These are phyloP conservation scores for Paramecium primaurelia DNA, from an alignment of 73 alveolate genomes.

Conservation along the genomic window DNA sequence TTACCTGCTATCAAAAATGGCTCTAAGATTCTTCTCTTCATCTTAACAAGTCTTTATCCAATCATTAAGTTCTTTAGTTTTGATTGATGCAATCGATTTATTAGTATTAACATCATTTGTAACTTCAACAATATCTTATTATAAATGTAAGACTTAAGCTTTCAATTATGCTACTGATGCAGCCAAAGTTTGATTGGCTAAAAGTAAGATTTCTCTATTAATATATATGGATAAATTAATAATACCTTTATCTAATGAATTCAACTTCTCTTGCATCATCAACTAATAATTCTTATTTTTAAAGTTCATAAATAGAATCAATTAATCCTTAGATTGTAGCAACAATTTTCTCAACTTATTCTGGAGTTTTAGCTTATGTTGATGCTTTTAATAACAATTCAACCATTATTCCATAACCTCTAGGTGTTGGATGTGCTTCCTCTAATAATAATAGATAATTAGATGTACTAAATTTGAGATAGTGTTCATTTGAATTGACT, in stretches of 20 bases:
- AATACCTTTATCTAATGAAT: not conserved
- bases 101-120: not conserved
- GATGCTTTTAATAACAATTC: conserved; percentile 16
- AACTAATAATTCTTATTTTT: conserved; percentile 42
- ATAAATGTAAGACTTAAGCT: not conserved
- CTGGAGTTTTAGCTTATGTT: not conserved
- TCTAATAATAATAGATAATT: not conserved
- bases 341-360: not conserved
- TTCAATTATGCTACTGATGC: not conserved
- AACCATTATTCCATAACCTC: conserved; percentile 32
- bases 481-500: not conserved
- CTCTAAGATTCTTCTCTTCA: conserved; percentile 21
- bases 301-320: not conserved
- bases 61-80: conserved; percentile 15
- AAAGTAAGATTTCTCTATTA: not conserved
- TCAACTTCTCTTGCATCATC: conserved; percentile 45
- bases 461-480: not conserved
- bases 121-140: conserved; percentile 16
- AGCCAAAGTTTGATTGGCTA: conserved; percentile 17
- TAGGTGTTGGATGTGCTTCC: not conserved
- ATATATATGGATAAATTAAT: not conserved
- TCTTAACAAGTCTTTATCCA: conserved; percentile 7
- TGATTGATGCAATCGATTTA: not conserved
- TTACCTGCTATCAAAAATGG: conserved; percentile 17
- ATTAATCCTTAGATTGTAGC: not conserved